Conservation (phyloP, 2,329 filamentous ascomycete species). For the Fonsecaea pedrosoi region DNA sequence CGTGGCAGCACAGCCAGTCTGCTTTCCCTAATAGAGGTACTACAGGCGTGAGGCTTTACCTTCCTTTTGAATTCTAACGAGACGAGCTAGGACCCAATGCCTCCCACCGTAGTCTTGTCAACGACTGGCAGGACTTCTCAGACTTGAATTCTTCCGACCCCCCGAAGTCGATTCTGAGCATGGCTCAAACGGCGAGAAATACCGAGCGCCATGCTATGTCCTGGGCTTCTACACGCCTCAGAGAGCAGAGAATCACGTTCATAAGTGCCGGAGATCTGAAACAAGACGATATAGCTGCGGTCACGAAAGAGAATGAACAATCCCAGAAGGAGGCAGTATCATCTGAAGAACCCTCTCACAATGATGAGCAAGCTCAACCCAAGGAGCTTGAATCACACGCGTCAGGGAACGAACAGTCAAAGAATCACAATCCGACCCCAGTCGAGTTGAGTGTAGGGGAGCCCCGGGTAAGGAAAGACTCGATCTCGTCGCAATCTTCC, state of each 20-base stretch:
- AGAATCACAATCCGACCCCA: background rate
- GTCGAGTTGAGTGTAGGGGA: background rate
- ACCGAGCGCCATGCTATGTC: slow-evolving; percentile 58
- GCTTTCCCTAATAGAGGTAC: slow-evolving; percentile 28
- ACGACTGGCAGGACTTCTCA: slow-evolving; percentile 33
- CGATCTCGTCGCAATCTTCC: slow-evolving; percentile 34
- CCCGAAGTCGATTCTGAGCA: slow-evolving; percentile 47
- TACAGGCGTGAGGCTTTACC: background rate
- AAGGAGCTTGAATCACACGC: background rate
- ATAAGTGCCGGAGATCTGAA: slow-evolving; percentile 64
- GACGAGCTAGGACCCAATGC: slow-evolving; percentile 22
- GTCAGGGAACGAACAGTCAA: background rate
- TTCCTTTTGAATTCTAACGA: slow-evolving; percentile 18
- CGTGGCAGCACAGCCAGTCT: slow-evolving; percentile 31
- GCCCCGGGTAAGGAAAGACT: slow-evolving; percentile 21
- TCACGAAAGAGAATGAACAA: slow-evolving; percentile 6
- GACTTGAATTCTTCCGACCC: slow-evolving; percentile 38
- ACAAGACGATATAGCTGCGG: slow-evolving; percentile 42
- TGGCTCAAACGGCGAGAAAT: slow-evolving; percentile 66
- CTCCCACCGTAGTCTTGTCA: slow-evolving; percentile 21
- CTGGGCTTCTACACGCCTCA: slow-evolving; percentile 59
- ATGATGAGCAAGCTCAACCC: background rate
- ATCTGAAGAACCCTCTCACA: background rate
- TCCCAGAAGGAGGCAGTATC: background rate
- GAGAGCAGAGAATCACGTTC: slow-evolving; percentile 64